Evolutionary conservation across 2,329 filamentous ascomycete species (phyloP).

Genomic region (Cercospora berteroae): DNA sequence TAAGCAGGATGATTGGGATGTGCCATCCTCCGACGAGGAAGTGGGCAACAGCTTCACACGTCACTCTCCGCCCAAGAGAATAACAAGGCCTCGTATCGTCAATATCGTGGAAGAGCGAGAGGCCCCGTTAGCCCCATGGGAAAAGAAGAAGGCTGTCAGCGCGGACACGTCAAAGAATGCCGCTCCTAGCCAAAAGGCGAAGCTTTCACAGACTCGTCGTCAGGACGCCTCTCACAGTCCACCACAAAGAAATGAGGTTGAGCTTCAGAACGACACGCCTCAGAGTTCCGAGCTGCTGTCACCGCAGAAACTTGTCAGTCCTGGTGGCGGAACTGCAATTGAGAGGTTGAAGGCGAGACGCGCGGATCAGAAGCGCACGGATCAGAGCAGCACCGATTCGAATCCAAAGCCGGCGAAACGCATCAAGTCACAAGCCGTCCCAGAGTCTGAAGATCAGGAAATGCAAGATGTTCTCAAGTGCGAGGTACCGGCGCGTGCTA

Average conservation of each 20-base stretch:
- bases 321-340: slow-evolving; percentile 22
- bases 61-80: slow-evolving; percentile 18
- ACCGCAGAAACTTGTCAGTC: slow-evolving; percentile 8
- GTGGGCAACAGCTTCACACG: slow-evolving; percentile 21
- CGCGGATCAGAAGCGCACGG: slow-evolving; percentile 12
- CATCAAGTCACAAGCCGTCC: slow-evolving; percentile 2
- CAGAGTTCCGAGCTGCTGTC: neutral
- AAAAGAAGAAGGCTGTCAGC: slow-evolving; percentile 20
- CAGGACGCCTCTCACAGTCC: neutral
- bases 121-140: slow-evolving; percentile 31
- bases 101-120: slow-evolving; percentile 10
- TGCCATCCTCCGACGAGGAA: slow-evolving; percentile 41
- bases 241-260: neutral
- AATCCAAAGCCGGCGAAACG: slow-evolving; percentile 22
- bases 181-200: neutral
- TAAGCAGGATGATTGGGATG: slow-evolving; percentile 42
- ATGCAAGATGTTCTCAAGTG: slow-evolving; percentile 18
- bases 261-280: neutral
- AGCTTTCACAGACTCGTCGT: neutral
- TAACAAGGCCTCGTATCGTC: slow-evolving; percentile 20
- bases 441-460: slow-evolving; percentile 9
- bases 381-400: slow-evolving; percentile 3
- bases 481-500: neutral
- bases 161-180: neutral
- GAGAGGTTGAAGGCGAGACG: slow-evolving; percentile 27